Base-by-base conservation (phyloP, 345 rosid genomes). In the Syzygium jambos region DNA sequence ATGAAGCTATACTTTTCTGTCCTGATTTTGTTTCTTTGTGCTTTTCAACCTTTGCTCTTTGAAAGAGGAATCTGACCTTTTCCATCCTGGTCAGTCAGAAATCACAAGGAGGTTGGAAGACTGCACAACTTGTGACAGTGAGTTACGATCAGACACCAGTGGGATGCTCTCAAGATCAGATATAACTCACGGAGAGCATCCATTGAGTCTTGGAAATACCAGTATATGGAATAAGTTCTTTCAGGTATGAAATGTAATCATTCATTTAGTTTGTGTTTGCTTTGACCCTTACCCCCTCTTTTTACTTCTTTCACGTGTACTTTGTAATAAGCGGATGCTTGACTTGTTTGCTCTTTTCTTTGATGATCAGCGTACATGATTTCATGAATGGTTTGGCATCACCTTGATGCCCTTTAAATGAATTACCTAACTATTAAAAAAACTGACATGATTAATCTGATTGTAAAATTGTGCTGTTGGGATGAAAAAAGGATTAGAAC, bases 161-260 rank as follows among this genome's bases (percentile, higher is more conserved):
- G 94, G 97, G 52, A 86, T 91, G 88, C 99, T 97, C 46, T 94
- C 95, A 77, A 95, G 98, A 91, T 95, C 95, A 49, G 94, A 95
- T 85, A 94, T 95, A 86, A 90, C 95, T 92, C 96, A 92, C 83
- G 99, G 94, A 84, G 99, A 97, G 89, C 99, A 97, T 94, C 99
- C 99, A 87, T 90, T 97, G 93, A 97, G 98, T 91, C 98, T 95
- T 85, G 98, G 98, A 90, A 93, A 95, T 90, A 94, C 91, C 86
- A 97, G 99, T 92, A 88, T 97, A 88, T 97, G 99, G 99, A 95
- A 96, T 92, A 91, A 94, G 59, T 97, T 95, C 93, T 96, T 97
- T 92, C 95, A 97, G 99, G 99, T 97, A 92, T 77, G 86, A 85
- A 51, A 51, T 83, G 53, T 51, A 83, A 49, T 27, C 30, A 51